Base-by-base conservation (phyloP, 139 green algal genomes). In the Axilococcus clingmanii region DNA sequence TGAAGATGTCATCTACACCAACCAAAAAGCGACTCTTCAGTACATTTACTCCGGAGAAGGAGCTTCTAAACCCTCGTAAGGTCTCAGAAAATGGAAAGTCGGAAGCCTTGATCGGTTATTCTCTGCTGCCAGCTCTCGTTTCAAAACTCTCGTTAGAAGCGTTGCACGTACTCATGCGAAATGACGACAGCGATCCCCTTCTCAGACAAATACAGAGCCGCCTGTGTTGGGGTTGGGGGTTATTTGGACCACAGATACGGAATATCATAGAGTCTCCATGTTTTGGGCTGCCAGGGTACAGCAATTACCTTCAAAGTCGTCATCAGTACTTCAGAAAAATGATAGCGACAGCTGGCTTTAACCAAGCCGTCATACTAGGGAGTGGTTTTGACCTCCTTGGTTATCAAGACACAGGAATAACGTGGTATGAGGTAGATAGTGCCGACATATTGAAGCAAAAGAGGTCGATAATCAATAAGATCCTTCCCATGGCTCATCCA, bases 371-470 rank as follows among this genome's bases (percentile, higher is more conserved):
- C 15, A 4, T 66, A 22, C 36, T 66, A 43, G 46, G 59, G 1
- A n/a, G 42, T 3, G 59, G 59, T 7, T 40, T 27, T 0, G 25
- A 46, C 28, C 30, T 38, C 4, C 34, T 65, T 27, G 47, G 32
- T 56, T 7, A 24, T 25, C 40, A 42, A 43, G 7, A 4, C 28
- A 20, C 4, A 23, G 41, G 1, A 8, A 12, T 35, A 25, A 37
- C 58, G 47, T 59, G 58, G 16, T 66, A 31, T 20, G 59, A 66
- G 20, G 59, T 66, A 5, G 59, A 66, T 22, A 37, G 19, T 17
- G 32, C 29, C 2, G 8, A 36, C 2, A 52, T 28, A 27, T 17
- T 61, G 36, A 41, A 31, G 27, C 31, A 36, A 34, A 65, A 65
- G 35, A 59, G 41, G 47, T 27, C 49, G 30, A 28, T 62, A 5